Evolutionary conservation across 805 yeast species (phyloP).

Genomic region (Pichia phayaonensis): DNA sequence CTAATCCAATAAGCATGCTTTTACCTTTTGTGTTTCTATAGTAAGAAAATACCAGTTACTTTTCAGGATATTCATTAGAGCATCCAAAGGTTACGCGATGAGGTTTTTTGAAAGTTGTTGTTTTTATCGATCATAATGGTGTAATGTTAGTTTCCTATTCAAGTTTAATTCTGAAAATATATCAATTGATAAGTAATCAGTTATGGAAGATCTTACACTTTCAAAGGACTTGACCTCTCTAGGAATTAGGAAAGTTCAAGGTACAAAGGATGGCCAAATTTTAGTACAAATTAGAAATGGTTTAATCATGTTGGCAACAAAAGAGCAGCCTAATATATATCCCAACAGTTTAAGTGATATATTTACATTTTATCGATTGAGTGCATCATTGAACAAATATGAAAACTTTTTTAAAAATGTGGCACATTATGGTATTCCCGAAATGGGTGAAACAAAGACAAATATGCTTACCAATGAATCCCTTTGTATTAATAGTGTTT

Average conservation of each 20-base stretch:
- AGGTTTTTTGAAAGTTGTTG: background rate
- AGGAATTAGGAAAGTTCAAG: slow-evolving; percentile 6
- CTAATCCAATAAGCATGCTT: slow-evolving; percentile 65
- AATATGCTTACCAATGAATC: slow-evolving; percentile 4
- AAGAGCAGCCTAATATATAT: background rate
- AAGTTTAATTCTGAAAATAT: too few species aligned
- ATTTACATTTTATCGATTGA: slow-evolving; percentile 4
- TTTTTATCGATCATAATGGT: background rate
- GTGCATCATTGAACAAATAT: slow-evolving; percentile 7
- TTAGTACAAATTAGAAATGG: slow-evolving; percentile 9
- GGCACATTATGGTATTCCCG: slow-evolving; percentile 6
- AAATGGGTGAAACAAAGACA: slow-evolving; percentile 10
- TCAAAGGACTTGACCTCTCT: slow-evolving; percentile 1
- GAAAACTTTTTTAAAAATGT: slow-evolving; percentile 10
- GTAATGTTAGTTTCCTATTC: background rate
- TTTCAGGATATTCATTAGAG: too few species aligned
- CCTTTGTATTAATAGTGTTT: slow-evolving; percentile 3
- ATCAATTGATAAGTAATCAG: background rate
- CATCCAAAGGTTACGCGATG: background rate
- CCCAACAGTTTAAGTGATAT: slow-evolving; percentile 7
- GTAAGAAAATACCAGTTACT: too few species aligned
- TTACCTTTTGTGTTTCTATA: background rate
- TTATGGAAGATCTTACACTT: slow-evolving; percentile 9
- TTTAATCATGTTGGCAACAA: slow-evolving; percentile 7
- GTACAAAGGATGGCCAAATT: slow-evolving; percentile 14